These are phyloP conservation scores for Alternaria sp. DNA, from an alignment of 2,329 filamentous ascomycete species.

Conservation along the genomic window DNA sequence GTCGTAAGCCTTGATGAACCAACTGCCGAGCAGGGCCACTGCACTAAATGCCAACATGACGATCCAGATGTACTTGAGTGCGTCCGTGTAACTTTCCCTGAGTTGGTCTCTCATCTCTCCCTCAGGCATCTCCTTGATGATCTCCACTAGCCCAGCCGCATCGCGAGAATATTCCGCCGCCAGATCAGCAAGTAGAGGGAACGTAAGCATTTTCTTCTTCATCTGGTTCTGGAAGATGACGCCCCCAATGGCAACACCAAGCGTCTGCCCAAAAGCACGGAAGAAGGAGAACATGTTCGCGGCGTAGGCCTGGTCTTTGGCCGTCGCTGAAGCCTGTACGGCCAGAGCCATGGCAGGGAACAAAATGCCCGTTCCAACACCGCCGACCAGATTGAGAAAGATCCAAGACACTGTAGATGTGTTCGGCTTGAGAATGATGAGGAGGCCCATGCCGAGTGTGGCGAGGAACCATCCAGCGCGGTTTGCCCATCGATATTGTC, in stretches of 20 bases:
- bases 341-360: constrained; percentile 69
- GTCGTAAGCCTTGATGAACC: constrained; percentile 57
- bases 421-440: constrained; percentile 57
- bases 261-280: constrained; percentile 67
- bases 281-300: constrained; percentile 72
- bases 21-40: constrained; percentile 58
- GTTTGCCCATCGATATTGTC: constrained; percentile 66
- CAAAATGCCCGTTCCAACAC: constrained; percentile 68
- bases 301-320: constrained; percentile 65
- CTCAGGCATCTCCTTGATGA: constrained; percentile 62
- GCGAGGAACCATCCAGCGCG: constrained; percentile 67
- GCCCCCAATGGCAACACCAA: constrained; percentile 71
- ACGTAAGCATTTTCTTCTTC: constrained; percentile 56
- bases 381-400: constrained; percentile 65
- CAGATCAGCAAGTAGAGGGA: constrained; percentile 56
- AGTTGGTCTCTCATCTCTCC: constrained; percentile 53
- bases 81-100: constrained; percentile 59
- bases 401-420: constrained; percentile 64
- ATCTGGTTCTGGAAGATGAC: constrained; percentile 74
- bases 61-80: constrained; percentile 62
- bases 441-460: constrained; percentile 63
- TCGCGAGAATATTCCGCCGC: constrained; percentile 62
- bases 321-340: constrained; percentile 66
- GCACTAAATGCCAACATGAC: constrained; percentile 62
- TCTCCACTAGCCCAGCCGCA: constrained; percentile 63